Conservation (phyloP, 306 rosid species). For the Mucuna pruriens region DNA sequence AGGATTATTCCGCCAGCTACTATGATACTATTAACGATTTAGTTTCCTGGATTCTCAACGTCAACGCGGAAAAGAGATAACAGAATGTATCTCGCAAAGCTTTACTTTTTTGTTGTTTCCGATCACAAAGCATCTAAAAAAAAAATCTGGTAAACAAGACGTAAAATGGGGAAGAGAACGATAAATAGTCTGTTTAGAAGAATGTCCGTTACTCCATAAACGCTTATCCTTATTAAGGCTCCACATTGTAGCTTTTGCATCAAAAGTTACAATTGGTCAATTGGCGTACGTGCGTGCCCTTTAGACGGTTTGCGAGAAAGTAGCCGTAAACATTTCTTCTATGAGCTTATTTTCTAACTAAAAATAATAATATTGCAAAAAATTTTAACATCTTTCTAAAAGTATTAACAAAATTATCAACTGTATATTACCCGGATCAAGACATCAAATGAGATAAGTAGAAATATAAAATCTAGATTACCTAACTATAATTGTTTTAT, state of each 20-base stretch:
- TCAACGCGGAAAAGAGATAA: too few species aligned
- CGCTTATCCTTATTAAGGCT: too few species aligned
- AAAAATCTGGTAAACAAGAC: too few species aligned
- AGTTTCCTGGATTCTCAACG: too few species aligned
- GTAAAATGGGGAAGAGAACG: too few species aligned
- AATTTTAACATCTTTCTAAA: not conserved
- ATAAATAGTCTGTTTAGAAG: too few species aligned
- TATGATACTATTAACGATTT: too few species aligned
- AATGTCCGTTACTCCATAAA: not conserved
- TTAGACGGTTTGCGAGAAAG: not conserved
- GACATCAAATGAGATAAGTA: not conserved
- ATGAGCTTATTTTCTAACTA: not conserved
- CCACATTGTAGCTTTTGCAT: not conserved
- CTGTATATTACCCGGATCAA: slow-evolving; percentile 11
- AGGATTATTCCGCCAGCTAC: not conserved
- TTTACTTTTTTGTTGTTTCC: too few species aligned
- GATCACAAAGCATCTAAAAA: too few species aligned
- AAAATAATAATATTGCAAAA: not conserved
- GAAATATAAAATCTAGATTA: slow-evolving; percentile 28
- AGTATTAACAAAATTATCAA: not conserved
- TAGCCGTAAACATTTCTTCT: not conserved
- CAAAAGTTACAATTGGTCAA: not conserved
- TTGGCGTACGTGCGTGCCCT: not conserved
- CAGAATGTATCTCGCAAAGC: too few species aligned
- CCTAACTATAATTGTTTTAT: slow-evolving; percentile 21